These are phyloP conservation scores for Penicillium sp. DNA, from an alignment of 2,329 filamentous ascomycete species.

Conservation along the genomic window DNA sequence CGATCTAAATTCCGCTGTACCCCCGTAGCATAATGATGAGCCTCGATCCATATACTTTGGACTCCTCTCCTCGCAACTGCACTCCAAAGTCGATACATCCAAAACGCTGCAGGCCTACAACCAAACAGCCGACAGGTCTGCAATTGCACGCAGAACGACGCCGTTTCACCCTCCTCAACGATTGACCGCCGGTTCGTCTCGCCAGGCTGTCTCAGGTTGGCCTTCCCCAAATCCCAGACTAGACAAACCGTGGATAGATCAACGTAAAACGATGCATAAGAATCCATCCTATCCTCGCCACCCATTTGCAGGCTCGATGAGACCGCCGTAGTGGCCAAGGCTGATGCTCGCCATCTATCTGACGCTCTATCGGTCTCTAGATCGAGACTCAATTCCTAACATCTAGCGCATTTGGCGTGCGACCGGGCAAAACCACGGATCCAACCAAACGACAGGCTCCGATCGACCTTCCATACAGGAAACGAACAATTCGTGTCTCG, in stretches of 20 bases:
- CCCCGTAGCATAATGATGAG: too few relatives aligned
- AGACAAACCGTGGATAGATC: background rate
- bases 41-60: background rate
- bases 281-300: background rate
- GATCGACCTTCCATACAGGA: background rate
- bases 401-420: background rate
- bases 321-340: background rate
- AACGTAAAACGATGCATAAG: background rate
- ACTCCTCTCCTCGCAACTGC: background rate
- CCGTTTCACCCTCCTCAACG: conserved; percentile 6
- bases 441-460: background rate
- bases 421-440: background rate
- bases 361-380: background rate
- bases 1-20: too few relatives aligned
- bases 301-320: background rate
- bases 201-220: background rate
- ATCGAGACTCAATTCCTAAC: background rate
- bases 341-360: background rate
- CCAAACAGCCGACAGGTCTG: too few relatives aligned
- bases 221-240: background rate
- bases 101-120: background rate
- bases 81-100: conserved; percentile 1
- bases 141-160: background rate
- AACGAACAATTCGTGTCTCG: conserved; percentile 9
- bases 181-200: conserved; percentile 4